phyloP scores from a whole-genome alignment of 2,329 filamentous ascomycete species.

The Pseudophaeomoniella oleicola region DNA sequence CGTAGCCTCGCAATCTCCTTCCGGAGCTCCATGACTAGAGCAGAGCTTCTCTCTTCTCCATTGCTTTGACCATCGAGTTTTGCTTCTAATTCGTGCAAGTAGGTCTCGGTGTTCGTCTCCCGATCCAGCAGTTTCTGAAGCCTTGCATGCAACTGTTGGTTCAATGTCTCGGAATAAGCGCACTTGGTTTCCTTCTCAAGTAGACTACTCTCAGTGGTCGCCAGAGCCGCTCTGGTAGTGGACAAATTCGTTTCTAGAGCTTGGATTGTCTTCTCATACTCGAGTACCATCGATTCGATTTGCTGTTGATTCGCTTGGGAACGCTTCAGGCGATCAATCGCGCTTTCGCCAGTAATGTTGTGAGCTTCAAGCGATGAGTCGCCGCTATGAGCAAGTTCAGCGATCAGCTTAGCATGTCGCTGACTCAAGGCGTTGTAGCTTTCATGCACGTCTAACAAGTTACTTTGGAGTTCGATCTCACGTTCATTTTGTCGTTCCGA shows the following conservation, averaged over 20 bases:
- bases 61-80: constrained; percentile 82
- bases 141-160: constrained; percentile 72
- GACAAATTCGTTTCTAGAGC: constrained; percentile 81
- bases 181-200: constrained; percentile 90
- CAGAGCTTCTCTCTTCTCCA: constrained; percentile 83
- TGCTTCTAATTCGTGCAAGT: constrained; percentile 78
- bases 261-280: constrained; percentile 98
- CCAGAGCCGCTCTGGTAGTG: constrained; percentile 69
- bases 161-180: constrained; percentile 84
- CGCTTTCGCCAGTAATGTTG: constrained; percentile 57
- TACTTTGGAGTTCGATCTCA: constrained; percentile 83
- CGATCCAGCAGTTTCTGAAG: constrained; percentile 89
- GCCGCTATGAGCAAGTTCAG: constrained; percentile 77
- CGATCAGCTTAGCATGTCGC: constrained; percentile 87
- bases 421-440: constrained; percentile 85
- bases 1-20: constrained; percentile 80
- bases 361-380: constrained; percentile 41
- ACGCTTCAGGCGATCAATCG: constrained; percentile 76
- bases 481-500: constrained; percentile 61
- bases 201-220: constrained; percentile 70
- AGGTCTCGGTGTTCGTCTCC: constrained; percentile 80
- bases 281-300: constrained; percentile 87
- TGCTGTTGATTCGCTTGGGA: constrained; percentile 94
- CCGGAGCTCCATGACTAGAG: constrained; percentile 70
- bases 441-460: constrained; percentile 82